Conservation (phyloP, 2,329 filamentous ascomycete species). For the Chalaropsis ovoidea region DNA sequence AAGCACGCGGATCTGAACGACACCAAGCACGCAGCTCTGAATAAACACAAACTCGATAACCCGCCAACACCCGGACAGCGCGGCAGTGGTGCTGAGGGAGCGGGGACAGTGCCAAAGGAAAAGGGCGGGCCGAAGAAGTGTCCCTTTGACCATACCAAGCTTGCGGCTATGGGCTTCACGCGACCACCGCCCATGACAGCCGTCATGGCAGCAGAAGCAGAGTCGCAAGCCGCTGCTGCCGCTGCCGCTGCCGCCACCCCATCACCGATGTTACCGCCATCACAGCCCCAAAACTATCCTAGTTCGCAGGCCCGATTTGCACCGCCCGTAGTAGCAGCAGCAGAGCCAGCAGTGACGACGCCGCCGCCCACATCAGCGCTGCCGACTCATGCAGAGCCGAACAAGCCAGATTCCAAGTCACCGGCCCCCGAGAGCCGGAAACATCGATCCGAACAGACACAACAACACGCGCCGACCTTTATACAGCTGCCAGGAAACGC, state of each 20-base stretch:
- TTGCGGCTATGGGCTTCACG: constrained; percentile 32
- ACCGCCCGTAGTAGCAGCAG: neutral
- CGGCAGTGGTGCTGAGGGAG: neutral
- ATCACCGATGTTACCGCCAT: neutral
- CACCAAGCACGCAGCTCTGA: neutral
- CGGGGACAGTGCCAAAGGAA: constrained; percentile 24
- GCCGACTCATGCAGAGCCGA: too few relatives aligned
- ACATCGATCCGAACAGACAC: constrained; percentile 36
- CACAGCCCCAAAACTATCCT: neutral
- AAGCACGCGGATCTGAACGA: neutral
- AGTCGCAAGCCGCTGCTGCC: neutral
- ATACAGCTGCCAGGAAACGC: constrained; percentile 6
- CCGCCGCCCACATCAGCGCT: constrained; percentile 28
- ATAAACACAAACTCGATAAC: neutral
- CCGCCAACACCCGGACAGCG: constrained; percentile 22
- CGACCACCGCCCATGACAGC: constrained; percentile 14
- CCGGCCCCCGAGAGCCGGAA: constrained; percentile 40
- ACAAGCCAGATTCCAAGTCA: constrained; percentile 14
- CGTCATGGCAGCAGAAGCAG: constrained; percentile 13
- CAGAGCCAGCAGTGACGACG: constrained; percentile 20
- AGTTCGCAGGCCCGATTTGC: neutral
- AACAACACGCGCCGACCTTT: constrained; percentile 27
- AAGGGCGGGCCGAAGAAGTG: constrained; percentile 39
- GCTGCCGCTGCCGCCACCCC: neutral
- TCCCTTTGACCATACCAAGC: constrained; percentile 47